A percentile compares a stretch with the other conserved stretches of the same genome.
phyloP scores from a whole-genome alignment of 768 basidiomycete species.

The Symmetrospora coprosmae region DNA sequence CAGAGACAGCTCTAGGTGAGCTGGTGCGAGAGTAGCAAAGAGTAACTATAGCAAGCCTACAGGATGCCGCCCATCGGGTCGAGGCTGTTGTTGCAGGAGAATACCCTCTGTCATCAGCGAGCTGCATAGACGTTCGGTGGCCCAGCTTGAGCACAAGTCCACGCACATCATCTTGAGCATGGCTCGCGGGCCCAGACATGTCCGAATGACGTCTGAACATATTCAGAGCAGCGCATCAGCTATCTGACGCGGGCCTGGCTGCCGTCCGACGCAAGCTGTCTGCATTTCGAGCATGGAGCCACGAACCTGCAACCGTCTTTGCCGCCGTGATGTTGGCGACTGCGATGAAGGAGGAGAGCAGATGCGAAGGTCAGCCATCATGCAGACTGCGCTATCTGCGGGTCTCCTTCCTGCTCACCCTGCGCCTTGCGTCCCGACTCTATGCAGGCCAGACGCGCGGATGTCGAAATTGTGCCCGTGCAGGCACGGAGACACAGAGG shows the following conservation, averaged over 20 bases:
- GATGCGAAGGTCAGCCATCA: not conserved
- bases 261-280: too few species aligned
- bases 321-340: constrained; percentile 23
- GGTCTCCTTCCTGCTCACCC: not conserved
- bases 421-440: constrained; percentile 21
- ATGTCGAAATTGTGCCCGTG: too few species aligned
- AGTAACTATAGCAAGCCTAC: constrained; percentile 40
- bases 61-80: constrained; percentile 92
- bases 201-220: constrained; percentile 81
- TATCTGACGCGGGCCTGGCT: not conserved
- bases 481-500: too few species aligned
- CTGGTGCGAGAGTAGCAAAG: not conserved
- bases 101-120: not conserved
- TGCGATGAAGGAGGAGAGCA: not conserved
- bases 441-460: too few species aligned
- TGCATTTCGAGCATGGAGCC: too few species aligned
- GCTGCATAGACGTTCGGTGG: too few species aligned
- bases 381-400: not conserved
- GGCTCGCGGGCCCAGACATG: constrained; percentile 78
- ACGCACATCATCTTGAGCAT: constrained; percentile 99
- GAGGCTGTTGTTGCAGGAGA: constrained; percentile 17
- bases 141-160: too few species aligned
- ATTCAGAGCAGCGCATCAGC: not conserved
- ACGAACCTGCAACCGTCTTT: constrained; percentile 22
- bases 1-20: too few species aligned